Evolutionary conservation across 495 filamentous ascomycete genomes (phyloP), one percentile per base, ranked within the genome.

Genomic region (Penicillium atrosanguineum): DNA sequence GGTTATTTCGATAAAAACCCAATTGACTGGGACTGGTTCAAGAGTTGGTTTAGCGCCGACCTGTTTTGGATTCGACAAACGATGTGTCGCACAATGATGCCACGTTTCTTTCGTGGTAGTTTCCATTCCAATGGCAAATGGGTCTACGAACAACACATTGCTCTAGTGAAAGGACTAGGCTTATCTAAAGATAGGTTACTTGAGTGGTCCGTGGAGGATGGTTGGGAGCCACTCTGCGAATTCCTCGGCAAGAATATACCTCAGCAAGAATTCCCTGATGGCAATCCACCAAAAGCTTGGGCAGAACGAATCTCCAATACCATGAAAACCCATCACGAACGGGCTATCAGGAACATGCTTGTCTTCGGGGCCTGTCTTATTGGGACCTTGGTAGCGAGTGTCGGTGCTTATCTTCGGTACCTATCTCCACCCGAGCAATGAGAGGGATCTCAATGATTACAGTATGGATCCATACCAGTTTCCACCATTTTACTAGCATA

Each of bases 201-300:
- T 41, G 72, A 72, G 47, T 79, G 67, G 53, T 59, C 65, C n/a
- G 67, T 78, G 26, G 64, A 71, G 46, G 66, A 75, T 45, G 76
- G 75, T 11, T 78, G 75, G 75, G 73, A 65, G 40, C 73, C 74
- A 28, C 64, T 80, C 39, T 80, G 76, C 39, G 25, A 55, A 34
- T 59, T 52, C 37, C 19, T 52, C 16, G 18, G 18, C 18, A 52
- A 52, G 21, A 37, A 34, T 11, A 21, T 52, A 3, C 55, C 55
- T 20, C 14, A 12, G n/a, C 21, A 23, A 4, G 20, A 9, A 8
- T 57, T 52, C 31, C 55, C 55, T 3, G 39, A 44, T 44, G 49
- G 55, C 1, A 52, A 57, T 40, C 44, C 55, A 7, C 62, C 58
- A 7, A 49, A 56, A 42, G 55, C 50, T 5, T 62, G 59, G 59